Conservation (phyloP, 805 yeast genomes). For the Dipodascopsis uninucleata region DNA sequence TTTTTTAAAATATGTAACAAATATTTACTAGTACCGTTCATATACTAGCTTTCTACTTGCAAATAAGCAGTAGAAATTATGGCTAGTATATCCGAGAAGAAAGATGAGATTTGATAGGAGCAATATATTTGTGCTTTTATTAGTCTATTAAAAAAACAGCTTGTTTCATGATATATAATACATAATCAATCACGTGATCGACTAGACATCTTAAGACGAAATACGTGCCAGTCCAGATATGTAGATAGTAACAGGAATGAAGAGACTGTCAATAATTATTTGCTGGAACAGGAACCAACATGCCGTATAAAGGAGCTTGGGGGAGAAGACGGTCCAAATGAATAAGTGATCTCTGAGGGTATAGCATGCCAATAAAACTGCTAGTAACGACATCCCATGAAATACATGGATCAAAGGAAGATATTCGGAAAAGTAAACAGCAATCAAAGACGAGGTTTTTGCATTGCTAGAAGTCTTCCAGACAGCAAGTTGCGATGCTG, state of each 20-base stretch:
- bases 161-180: too few relatives aligned
- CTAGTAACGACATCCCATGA: conserved; percentile 56
- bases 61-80: too few relatives aligned
- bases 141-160: too few relatives aligned
- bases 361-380: conserved; percentile 65
- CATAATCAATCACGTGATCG: too few relatives aligned
- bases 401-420: conserved; percentile 45
- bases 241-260: too few relatives aligned
- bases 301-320: conserved; percentile 75
- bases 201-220: too few relatives aligned
- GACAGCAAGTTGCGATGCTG: conserved; percentile 33
- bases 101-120: too few relatives aligned
- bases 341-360: conserved; percentile 79
- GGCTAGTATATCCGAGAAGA: too few relatives aligned
- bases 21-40: background rate
- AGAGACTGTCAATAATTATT: conserved; percentile 16
- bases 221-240: too few relatives aligned
- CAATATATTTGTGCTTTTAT: too few relatives aligned
- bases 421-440: conserved; percentile 24
- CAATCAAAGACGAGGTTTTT: conserved; percentile 14
- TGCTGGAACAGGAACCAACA: conserved; percentile 53
- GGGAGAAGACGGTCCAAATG: conserved; percentile 97
- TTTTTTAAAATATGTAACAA: background rate
- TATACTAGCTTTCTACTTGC: too few relatives aligned
- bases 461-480: conserved; percentile 5